Evolutionary conservation across 495 filamentous ascomycete species (phyloP).

Genomic region (Lepraria neglecta): DNA sequence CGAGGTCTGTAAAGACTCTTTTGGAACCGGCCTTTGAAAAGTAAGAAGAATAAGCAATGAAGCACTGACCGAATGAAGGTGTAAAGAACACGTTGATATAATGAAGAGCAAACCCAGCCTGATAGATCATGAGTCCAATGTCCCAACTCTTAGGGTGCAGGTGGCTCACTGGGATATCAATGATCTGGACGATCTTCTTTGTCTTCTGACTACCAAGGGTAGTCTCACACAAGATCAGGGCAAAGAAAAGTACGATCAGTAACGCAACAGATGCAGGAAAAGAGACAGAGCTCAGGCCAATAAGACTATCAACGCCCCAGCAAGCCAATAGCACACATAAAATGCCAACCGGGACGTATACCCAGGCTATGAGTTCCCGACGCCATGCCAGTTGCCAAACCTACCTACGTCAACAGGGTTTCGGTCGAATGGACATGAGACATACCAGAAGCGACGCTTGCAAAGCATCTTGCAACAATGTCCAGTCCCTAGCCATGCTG

Average conservation of each 20-base stretch:
- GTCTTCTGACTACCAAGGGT: conserved; percentile 43
- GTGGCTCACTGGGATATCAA: conserved; percentile 45
- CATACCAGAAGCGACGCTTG: conserved; percentile 7
- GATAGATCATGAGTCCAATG: background rate
- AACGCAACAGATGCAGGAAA: conserved; percentile 51
- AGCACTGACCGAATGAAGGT: conserved; percentile 38
- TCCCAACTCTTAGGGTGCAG: background rate
- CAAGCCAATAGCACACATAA: conserved; percentile 43
- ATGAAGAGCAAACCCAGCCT: conserved; percentile 49
- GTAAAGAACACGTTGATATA: conserved; percentile 53
- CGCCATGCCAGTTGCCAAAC: conserved; percentile 29
- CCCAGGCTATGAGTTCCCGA: conserved; percentile 41
- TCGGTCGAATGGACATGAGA: background rate
- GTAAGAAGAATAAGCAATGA: background rate
- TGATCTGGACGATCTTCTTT: conserved; percentile 36
- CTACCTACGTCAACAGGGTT: conserved; percentile 9
- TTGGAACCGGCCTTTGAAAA: too few relatives aligned
- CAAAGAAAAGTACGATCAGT: conserved; percentile 44
- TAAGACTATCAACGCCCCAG: conserved; percentile 46
- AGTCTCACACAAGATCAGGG: conserved; percentile 38
- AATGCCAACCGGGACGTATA: conserved; percentile 45
- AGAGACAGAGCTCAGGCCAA: conserved; percentile 40
- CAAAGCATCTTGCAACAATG: conserved; percentile 5
- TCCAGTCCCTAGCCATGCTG: conserved; percentile 1
- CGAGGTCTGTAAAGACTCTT: background rate